Evolutionary conservation across 1,284 basidiomycete genomes (phyloP).

Genomic region (Exobasidium rhododendri): DNA sequence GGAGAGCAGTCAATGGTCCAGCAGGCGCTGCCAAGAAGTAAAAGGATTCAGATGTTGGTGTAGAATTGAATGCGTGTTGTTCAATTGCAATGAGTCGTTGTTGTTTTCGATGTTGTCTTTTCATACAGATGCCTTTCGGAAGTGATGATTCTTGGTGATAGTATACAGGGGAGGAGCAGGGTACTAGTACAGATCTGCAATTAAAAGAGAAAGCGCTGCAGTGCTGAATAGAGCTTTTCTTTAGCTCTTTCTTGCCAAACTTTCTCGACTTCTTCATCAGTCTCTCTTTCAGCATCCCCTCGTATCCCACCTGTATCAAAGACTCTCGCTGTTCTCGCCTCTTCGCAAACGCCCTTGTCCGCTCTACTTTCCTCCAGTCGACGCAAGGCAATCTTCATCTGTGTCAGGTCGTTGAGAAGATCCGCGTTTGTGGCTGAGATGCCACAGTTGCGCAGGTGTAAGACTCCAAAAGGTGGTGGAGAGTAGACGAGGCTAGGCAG

Average conservation of each 20-base stretch:
- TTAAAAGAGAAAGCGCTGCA: conserved; percentile 1
- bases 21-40: conserved; percentile 39
- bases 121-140: no score
- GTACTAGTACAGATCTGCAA: neutral
- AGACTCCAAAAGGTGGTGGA: conserved; percentile 6
- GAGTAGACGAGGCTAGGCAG: conserved; percentile 2
- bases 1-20: conserved; percentile 51
- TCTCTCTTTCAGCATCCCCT: neutral
- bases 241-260: conserved; percentile 3
- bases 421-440: neutral
- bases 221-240: conserved; percentile 1
- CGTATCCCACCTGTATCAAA: neutral
- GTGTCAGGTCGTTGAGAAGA: neutral
- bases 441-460: neutral
- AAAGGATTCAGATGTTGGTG: no score
- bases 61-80: no score
- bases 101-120: no score
- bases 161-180: no score
- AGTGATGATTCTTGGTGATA: no score
- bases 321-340: neutral
- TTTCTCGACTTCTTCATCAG: neutral
- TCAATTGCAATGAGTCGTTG: no score
- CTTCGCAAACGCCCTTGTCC: neutral
- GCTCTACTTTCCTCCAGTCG: neutral
- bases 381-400: conserved; percentile 6